These are phyloP conservation scores for Aeschynomene evenia DNA, from an alignment of 306 rosid genomes.

Conservation along the genomic window DNA sequence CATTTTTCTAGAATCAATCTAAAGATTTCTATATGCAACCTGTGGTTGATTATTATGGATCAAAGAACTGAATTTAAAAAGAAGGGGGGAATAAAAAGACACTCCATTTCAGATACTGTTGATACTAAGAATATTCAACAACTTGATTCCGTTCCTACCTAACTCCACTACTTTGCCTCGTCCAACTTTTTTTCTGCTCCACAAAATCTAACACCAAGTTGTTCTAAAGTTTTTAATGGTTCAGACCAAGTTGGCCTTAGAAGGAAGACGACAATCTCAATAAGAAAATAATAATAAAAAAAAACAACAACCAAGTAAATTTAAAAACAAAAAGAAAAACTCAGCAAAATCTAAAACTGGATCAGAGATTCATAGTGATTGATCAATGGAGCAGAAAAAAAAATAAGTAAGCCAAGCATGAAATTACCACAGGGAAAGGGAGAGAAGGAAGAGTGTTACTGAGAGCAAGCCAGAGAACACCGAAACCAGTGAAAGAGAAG, in stretches of 20 bases:
- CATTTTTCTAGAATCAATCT: too few species aligned
- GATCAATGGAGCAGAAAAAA: not conserved
- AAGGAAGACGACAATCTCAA: not conserved
- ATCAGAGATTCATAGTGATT: not conserved
- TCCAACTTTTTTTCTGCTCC: not conserved
- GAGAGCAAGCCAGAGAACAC: slow-evolving; percentile 61
- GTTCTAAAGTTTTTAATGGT: not conserved
- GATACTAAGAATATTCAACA: not conserved
- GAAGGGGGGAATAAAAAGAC: not conserved
- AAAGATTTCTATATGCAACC: not conserved
- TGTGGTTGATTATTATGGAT: not conserved
- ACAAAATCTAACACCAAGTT: not conserved
- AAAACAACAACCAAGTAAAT: not conserved
- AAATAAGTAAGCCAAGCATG: too few species aligned
- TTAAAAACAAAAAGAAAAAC: not conserved
- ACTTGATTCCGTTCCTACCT: not conserved
- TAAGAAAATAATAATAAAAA: not conserved
- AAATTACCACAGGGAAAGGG: slow-evolving; percentile 61
- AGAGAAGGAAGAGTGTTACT: slow-evolving; percentile 38
- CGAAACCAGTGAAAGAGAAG: slow-evolving; percentile 63
- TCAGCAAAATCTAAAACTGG: not conserved
- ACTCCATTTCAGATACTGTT: slow-evolving; percentile 6
- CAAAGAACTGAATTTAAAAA: not conserved
- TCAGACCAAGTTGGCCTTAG: not conserved
- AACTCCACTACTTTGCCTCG: not conserved